phyloP scores from a whole-genome alignment of 768 basidiomycete genomes.

The Kwoniella sp. region DNA sequence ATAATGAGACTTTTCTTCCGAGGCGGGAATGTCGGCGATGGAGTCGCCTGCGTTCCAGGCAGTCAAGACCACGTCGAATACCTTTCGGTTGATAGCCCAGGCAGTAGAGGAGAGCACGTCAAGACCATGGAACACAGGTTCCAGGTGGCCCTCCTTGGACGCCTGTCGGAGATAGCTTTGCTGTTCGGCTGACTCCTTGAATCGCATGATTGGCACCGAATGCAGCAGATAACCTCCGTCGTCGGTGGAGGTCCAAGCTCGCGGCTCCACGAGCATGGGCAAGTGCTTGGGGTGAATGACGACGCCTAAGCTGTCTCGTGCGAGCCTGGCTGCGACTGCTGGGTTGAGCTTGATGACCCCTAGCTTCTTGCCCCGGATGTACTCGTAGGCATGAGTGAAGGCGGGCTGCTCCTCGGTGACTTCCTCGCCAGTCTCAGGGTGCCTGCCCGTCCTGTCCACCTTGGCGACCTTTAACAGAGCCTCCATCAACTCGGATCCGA shows the following conservation, averaged over 20 bases:
- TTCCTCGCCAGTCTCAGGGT: constrained; percentile 58
- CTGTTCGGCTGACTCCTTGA: constrained; percentile 84
- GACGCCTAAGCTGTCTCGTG: constrained; percentile 65
- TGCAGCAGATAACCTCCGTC: constrained; percentile 81
- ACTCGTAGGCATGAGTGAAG: constrained; percentile 87
- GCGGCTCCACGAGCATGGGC: constrained; percentile 89
- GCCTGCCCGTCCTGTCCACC: constrained; percentile 60
- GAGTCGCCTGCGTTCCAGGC: constrained; percentile 85
- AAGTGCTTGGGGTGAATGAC: constrained; percentile 87
- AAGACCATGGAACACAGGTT: constrained; percentile 79
- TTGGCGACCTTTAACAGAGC: constrained; percentile 78
- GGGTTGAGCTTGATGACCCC: constrained; percentile 85
- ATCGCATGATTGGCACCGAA: constrained; percentile 75
- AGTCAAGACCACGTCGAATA: constrained; percentile 68
- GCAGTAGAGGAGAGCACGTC: constrained; percentile 86
- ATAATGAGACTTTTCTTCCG: constrained; percentile 53
- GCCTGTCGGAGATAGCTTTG: constrained; percentile 71
- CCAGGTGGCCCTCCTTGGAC: constrained; percentile 66
- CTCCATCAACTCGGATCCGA: constrained; percentile 79
- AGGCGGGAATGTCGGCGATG: constrained; percentile 79
- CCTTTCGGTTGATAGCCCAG: constrained; percentile 76
- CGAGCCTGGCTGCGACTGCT: constrained; percentile 68
- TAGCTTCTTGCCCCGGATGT: constrained; percentile 86
- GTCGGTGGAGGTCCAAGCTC: constrained; percentile 73
- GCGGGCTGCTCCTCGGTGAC: constrained; percentile 79